Conservation (phyloP, 139 green algal genomes). For the Coelastrella sp. region DNA sequence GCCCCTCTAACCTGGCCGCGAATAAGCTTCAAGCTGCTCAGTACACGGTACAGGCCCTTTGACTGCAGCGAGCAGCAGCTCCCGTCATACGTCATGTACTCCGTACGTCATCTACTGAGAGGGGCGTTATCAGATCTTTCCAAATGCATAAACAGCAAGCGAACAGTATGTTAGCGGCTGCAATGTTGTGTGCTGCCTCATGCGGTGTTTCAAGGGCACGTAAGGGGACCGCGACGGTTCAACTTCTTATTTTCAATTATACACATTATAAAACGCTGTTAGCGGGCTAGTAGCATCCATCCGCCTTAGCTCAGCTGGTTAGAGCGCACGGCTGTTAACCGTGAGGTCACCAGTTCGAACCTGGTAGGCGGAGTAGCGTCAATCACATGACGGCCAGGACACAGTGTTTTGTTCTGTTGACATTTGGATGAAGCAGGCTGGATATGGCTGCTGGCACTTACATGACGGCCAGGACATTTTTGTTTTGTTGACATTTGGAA, state of each 20-base stretch:
- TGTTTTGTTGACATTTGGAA: no score
- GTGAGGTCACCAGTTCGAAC: constrained; percentile 43
- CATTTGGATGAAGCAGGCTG: no score
- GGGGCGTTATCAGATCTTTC: no score
- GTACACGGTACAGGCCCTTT: no score
- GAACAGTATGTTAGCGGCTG: not conserved
- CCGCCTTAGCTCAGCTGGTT: constrained; percentile 43
- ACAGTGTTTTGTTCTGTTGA: no score
- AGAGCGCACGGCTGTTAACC: constrained; percentile 47
- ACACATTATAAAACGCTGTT: not conserved
- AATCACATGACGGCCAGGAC: not conserved
- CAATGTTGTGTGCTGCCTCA: no score
- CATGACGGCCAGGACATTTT: no score
- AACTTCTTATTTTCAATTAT: not conserved
- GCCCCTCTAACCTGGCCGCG: not conserved
- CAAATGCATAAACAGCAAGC: not conserved
- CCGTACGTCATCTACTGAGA: no score
- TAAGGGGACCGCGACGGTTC: not conserved
- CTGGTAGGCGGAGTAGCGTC: constrained; percentile 14
- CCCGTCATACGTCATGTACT: not conserved
- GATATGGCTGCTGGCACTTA: no score
- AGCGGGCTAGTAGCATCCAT: not conserved
- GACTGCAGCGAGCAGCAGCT: not conserved
- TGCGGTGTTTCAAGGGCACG: no score
- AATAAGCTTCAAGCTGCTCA: not conserved